Evolutionary conservation across 192 early-diverging fungal genomes (phyloP).

Genomic region (Tieghemiomyces parasiticus): DNA sequence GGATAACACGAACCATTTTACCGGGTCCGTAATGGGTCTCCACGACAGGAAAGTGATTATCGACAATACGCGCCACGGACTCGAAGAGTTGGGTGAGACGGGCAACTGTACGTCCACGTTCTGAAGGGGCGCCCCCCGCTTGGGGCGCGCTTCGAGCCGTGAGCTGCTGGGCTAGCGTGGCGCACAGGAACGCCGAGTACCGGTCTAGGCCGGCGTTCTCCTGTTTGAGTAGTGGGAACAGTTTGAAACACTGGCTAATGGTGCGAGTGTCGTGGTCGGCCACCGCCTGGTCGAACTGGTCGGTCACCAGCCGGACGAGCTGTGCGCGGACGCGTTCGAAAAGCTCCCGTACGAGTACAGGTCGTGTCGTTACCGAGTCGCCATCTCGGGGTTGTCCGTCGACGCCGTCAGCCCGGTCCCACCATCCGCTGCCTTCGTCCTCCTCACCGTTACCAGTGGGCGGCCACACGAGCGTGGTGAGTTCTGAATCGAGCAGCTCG

Average conservation of each 20-base stretch:
- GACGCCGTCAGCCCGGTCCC: neutral
- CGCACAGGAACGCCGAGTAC: constrained; percentile 73
- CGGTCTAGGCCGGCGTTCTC: constrained; percentile 75
- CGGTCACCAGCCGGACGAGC: constrained; percentile 54
- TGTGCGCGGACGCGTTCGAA: constrained; percentile 34
- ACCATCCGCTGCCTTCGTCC: neutral
- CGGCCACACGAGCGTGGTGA: neutral
- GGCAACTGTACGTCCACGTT: constrained; percentile 45
- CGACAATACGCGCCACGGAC: constrained; percentile 69
- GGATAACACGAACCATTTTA: constrained; percentile 74
- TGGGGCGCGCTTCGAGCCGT: neutral
- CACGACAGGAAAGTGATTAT: constrained; percentile 75
- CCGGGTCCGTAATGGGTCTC: constrained; percentile 76
- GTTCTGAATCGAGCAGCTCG: neutral
- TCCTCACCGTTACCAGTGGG: neutral
- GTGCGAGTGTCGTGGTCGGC: constrained; percentile 46
- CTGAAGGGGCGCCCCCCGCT: neutral
- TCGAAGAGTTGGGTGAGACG: constrained; percentile 81
- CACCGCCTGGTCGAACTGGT: constrained; percentile 69
- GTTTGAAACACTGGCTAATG: constrained; percentile 75
- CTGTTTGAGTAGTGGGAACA: constrained; percentile 80
- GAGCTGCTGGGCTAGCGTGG: constrained; percentile 49
- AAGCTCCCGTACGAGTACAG: constrained; percentile 33
- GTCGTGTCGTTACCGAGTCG: neutral
- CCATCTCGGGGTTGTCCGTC: neutral